Base-by-base conservation (phyloP, 176 grass and related monocot species). In the Alopecurus myosuroides region DNA sequence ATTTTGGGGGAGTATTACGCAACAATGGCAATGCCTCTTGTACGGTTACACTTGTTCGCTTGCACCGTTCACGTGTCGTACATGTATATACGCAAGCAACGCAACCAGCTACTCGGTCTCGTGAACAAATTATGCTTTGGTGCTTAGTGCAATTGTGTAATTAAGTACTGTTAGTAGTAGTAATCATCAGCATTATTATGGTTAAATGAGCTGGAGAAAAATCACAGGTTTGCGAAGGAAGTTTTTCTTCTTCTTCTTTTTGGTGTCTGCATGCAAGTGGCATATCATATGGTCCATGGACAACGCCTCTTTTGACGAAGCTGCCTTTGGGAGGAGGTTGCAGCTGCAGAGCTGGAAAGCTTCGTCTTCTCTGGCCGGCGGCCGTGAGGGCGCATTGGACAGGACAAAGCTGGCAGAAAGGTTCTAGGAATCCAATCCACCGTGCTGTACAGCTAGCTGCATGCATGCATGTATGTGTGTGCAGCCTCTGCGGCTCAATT, bases 341-440 rank as follows among this genome's bases (percentile, higher is more conserved):
- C 74, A 77, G 57, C n/a, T n/a, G n/a, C n/a, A n/a, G n/a, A 52
- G 78, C 83, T 82, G 79, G 88, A 90, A 90, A 82, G 88, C 40
- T 77, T 77, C 33, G 50, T 77, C 88, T 39, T 48, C 29, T 77
- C 66, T 84, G 30, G 19, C 35, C 78, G 83, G 63, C 88, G 61
- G 53, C 63, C 39, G 55, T 63, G 56, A 82, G 13, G 48, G 41
- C 45, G 61, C 15, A 23, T 4, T 11, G 12, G 22, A 70, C 67
- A 72, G 3, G 69, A 72, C 69, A 46, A 72, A 17, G 68, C 12
- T 44, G 44, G 39, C 81, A 74, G 23, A 81, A 70, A 78, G 31
- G 72, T 58, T 71, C 20, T 64, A 78, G 65, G 83, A 51, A 85
- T 89, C 72, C 88, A 46, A 48, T 48, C 44, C 28, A 22, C 58